Conservation (phyloP, 768 basidiomycete species). For the Suillus variegatus region DNA sequence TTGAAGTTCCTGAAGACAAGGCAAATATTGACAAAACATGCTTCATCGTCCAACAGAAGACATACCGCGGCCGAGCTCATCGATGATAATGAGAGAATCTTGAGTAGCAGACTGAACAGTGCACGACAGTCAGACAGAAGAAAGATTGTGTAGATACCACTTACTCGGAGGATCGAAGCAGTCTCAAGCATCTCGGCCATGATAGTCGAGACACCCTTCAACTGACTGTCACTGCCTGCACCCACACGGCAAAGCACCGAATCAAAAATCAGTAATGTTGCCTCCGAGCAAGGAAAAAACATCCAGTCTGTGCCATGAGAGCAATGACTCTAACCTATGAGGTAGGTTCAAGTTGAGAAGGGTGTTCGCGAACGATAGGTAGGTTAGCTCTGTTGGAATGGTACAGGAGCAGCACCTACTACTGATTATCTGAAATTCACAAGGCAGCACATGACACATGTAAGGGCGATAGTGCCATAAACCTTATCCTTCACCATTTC, state of each 20-base stretch:
- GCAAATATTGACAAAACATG: not conserved
- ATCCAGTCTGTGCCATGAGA: conserved; percentile 94
- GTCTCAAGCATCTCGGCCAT: conserved; percentile 99
- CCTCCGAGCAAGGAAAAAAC: conserved; percentile 90
- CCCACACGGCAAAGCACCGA: conserved; percentile 95
- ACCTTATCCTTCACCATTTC: conserved; percentile 84
- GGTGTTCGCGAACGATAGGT: not conserved
- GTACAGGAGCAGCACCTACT: conserved; percentile 46
- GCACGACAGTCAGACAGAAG: not conserved
- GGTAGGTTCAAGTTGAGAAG: not conserved
- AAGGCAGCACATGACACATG: not conserved
- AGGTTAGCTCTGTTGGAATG: conserved; percentile 6
- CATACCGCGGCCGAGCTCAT: conserved; percentile 89
- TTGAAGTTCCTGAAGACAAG: conserved; percentile 74
- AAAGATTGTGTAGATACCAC: conserved; percentile 16
- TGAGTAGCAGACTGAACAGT: conserved; percentile 76
- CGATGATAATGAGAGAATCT: conserved; percentile 95
- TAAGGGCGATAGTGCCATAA: not conserved
- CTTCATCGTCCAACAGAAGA: not conserved
- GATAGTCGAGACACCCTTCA: conserved; percentile 98
- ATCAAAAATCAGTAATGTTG: conserved; percentile 89
- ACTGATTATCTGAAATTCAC: conserved; percentile 93
- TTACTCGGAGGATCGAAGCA: conserved; percentile 86
- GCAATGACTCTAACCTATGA: conserved; percentile 90
- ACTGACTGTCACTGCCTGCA: conserved; percentile 95